Evolutionary conservation across 148 eudicot species (phyloP), one percentile per base, ranked within the genome.

Genomic region (Heliamphora exappendiculata): DNA sequence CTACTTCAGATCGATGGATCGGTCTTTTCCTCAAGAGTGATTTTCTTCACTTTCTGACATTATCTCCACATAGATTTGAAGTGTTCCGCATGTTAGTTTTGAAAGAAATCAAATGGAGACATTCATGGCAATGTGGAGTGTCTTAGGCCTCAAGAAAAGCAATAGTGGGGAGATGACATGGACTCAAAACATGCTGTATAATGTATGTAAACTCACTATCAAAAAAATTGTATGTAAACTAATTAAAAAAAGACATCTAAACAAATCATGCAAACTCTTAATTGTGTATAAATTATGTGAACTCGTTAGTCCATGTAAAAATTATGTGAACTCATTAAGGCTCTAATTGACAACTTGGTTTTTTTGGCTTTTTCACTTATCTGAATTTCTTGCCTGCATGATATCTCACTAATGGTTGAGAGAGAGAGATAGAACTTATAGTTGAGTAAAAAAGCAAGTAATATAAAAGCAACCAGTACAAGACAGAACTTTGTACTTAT

Each of bases 51-150:
- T n/a, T n/a, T n/a, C n/a, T n/a, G n/a, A n/a, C n/a, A n/a, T n/a
- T n/a, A n/a, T n/a, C n/a, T n/a, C n/a, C n/a, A n/a, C 5, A 42
- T 26, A 58, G 68, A 58, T 59, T 16, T 19, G 36, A 42, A 9
- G 57, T n/a, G 57, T 45, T 44, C 28, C 57, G 55, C 76, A 75
- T 74, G 65, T 34, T 26, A 45, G 72, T 14, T n/a, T n/a, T n/a
- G n/a, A n/a, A n/a, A n/a, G n/a, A n/a, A n/a, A n/a, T n/a, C n/a
- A n/a, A n/a, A n/a, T n/a, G n/a, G n/a, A n/a, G 74, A 7, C 57
- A 70, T 49, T 16, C 58, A 49, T 29, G 44, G 16, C 44, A 31
- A 31, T n/a, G 36, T n/a, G n/a, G n/a, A 31, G 37, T 20, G 29
- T 39, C 49, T 41, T 47, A 9, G 12, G 19, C 57, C 39, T 47